These are phyloP conservation scores for Cubamyces sp. DNA, from an alignment of 768 basidiomycete species.

Conservation along the genomic window DNA sequence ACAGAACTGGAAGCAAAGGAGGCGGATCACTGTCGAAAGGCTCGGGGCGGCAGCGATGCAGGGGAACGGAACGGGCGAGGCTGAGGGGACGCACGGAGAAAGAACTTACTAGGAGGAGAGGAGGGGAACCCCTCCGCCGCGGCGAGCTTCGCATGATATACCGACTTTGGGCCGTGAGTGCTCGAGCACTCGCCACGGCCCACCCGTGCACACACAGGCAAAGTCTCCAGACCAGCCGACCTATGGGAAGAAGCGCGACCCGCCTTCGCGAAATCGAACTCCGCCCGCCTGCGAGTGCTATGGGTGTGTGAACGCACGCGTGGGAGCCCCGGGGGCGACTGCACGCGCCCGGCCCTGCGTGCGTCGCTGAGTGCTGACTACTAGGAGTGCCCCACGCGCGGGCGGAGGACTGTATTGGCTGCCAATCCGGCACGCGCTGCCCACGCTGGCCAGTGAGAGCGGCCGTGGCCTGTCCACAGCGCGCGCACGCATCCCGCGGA, in stretches of 20 bases:
- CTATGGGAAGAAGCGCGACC: constrained; percentile 19
- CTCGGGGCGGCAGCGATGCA: background rate
- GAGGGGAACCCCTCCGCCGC: background rate
- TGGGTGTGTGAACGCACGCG: constrained; percentile 9
- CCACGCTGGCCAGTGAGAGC: constrained; percentile 8
- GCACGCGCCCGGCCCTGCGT: background rate
- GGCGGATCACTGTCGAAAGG: background rate
- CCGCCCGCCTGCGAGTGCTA: background rate
- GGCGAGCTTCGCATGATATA: constrained; percentile 6
- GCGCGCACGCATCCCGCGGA: background rate
- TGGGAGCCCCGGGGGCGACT: background rate
- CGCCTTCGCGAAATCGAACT: constrained; percentile 9
- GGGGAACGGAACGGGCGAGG: background rate
- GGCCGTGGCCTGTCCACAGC: too few species aligned
- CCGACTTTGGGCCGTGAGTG: constrained; percentile 10
- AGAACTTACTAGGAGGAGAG: constrained; percentile 4
- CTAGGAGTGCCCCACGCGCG: background rate
- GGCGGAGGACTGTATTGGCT: constrained; percentile 9
- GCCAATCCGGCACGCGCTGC: background rate
- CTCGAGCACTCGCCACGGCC: background rate
- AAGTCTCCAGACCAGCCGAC: constrained; percentile 15
- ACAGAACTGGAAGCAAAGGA: too few species aligned
- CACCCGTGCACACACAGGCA: constrained; percentile 11
- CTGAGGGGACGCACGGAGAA: background rate
- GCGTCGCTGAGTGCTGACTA: background rate